Conservation (phyloP, 352 stramenopile species). For the Globisporangium acanthophoron region DNA sequence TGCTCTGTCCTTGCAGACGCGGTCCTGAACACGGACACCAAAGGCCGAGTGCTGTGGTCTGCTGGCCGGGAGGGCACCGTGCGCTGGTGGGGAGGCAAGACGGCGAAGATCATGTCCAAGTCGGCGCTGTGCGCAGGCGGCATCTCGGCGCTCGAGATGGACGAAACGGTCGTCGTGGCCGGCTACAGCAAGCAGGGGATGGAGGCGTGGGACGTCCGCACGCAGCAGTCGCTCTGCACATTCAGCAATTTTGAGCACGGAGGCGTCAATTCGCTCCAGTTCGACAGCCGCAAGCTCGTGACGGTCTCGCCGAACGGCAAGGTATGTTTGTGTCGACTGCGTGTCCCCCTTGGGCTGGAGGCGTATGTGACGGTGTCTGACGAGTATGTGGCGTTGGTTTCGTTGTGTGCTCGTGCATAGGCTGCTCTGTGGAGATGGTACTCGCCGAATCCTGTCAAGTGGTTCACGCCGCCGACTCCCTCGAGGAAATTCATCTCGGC, state of each 20-base stretch:
- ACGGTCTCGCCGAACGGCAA: constrained; percentile 71
- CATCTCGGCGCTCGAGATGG: constrained; percentile 83
- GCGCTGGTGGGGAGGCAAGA: constrained; percentile 87
- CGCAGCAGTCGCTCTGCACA: constrained; percentile 78
- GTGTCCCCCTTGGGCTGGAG: no score
- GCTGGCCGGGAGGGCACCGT: constrained; percentile 76
- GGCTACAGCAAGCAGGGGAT: constrained; percentile 80
- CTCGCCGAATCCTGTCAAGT: constrained; percentile 66
- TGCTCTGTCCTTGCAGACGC: constrained; percentile 37
- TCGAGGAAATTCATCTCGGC: constrained; percentile 58
- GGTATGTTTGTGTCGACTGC: constrained; percentile 20
- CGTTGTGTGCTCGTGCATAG: constrained; percentile 18
- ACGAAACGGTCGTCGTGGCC: constrained; percentile 84
- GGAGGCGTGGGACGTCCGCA: constrained; percentile 86
- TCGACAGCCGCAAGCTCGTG: constrained; percentile 86
- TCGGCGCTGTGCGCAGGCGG: constrained; percentile 69
- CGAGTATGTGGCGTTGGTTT: not conserved
- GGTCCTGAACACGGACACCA: constrained; percentile 79
- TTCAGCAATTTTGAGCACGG: constrained; percentile 75
- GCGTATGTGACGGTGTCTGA: not conserved
- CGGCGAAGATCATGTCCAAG: constrained; percentile 80
- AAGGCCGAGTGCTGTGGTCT: constrained; percentile 82
- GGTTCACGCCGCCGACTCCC: constrained; percentile 51
- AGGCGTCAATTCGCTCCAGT: constrained; percentile 69
- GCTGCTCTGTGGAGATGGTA: constrained; percentile 84